These are phyloP conservation scores for Monilinia laxa DNA, from an alignment of 2,329 filamentous ascomycete genomes.

Conservation along the genomic window DNA sequence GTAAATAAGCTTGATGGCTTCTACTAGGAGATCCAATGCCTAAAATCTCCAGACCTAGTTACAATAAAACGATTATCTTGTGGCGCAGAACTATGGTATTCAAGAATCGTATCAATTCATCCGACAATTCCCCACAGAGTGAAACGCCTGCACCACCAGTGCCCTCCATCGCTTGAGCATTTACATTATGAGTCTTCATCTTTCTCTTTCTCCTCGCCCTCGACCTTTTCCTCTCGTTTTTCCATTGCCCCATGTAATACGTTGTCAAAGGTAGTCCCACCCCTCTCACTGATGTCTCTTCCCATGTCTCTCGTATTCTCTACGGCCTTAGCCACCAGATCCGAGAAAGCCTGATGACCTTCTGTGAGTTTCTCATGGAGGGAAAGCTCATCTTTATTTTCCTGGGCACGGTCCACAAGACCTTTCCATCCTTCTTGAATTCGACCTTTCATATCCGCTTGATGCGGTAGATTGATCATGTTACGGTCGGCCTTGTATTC, in stretches of 20 bases:
- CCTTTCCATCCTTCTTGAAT: slow-evolving; percentile 37
- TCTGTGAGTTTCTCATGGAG: slow-evolving; percentile 24
- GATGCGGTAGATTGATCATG: slow-evolving; percentile 34
- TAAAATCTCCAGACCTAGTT: background rate
- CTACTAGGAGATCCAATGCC: background rate
- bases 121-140: background rate
- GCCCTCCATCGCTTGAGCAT: background rate
- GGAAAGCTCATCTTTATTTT: slow-evolving; percentile 26
- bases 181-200: background rate
- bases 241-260: slow-evolving; percentile 30
- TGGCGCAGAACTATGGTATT: slow-evolving; percentile 10
- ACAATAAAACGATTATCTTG: background rate
- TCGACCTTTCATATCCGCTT: slow-evolving; percentile 25
- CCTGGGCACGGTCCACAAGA: slow-evolving; percentile 37
- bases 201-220: slow-evolving; percentile 13
- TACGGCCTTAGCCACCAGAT: slow-evolving; percentile 34
- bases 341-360: slow-evolving; percentile 29
- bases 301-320: slow-evolving; percentile 29
- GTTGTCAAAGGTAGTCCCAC: slow-evolving; percentile 17
- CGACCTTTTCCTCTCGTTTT: slow-evolving; percentile 28
- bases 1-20: background rate
- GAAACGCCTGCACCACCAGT: background rate
- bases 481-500: slow-evolving; percentile 39
- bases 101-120: background rate
- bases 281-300: slow-evolving; percentile 17